These are phyloP conservation scores for Beta vulgaris DNA, from an alignment of 148 eudicot species.

Conservation along the genomic window DNA sequence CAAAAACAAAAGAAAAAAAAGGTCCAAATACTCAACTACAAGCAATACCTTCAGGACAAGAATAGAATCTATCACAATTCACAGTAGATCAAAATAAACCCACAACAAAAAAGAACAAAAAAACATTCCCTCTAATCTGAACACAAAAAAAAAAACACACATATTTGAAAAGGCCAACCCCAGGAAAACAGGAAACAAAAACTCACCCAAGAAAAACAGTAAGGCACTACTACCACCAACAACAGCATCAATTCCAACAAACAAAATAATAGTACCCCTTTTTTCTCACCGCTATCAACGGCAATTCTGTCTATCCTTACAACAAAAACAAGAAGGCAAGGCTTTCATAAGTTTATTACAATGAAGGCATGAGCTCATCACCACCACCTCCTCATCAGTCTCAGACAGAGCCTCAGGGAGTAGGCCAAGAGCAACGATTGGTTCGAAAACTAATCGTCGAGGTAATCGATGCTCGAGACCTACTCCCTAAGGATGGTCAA, in stretches of 20 bases:
- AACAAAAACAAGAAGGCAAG: not conserved
- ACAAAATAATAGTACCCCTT: not conserved
- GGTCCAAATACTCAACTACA: not conserved
- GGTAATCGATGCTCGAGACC: slow-evolving; percentile 70
- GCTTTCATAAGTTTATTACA: not conserved
- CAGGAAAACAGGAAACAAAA: slow-evolving; percentile 26
- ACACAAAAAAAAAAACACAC: slow-evolving; percentile 20
- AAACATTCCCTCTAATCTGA: slow-evolving; percentile 27
- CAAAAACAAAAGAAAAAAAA: slow-evolving; percentile 9
- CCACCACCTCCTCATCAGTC: slow-evolving; percentile 33
- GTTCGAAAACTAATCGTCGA: slow-evolving; percentile 60
- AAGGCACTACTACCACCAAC: slow-evolving; percentile 3
- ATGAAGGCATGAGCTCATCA: slow-evolving; percentile 55
- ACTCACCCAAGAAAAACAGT: not conserved
- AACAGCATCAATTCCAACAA: not conserved
- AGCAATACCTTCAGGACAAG: slow-evolving; percentile 56
- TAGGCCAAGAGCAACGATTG: slow-evolving; percentile 18
- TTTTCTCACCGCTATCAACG: slow-evolving; percentile 41
- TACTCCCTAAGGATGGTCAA: slow-evolving; percentile 93
- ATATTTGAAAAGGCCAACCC: slow-evolving; percentile 25
- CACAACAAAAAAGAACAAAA: slow-evolving; percentile 1
- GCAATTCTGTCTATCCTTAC: slow-evolving; percentile 17
- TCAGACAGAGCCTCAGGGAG: slow-evolving; percentile 29
- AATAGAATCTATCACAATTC: slow-evolving; percentile 52
- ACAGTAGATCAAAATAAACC: not conserved